Evolutionary conservation across 2,329 filamentous ascomycete species (phyloP).

Genomic region (Leptographium wingfieldii): DNA sequence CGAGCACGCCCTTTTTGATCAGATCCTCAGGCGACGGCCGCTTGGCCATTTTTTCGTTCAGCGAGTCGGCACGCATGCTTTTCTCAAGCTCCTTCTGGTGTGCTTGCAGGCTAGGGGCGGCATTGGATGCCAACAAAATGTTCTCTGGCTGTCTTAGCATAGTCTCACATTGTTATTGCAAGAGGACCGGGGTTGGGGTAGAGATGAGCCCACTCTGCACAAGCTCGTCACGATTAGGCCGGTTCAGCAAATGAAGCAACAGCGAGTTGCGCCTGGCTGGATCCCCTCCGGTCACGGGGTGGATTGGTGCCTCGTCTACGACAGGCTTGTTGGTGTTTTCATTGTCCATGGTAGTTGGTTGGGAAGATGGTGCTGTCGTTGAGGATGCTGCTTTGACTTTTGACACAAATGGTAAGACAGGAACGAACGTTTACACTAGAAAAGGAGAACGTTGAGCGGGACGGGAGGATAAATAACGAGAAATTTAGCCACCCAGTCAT

Average conservation of each 20-base stretch:
- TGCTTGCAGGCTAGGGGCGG: slow-evolving; percentile 66
- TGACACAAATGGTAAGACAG: neutral
- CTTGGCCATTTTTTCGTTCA: slow-evolving; percentile 76
- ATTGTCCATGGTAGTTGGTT: slow-evolving; percentile 19
- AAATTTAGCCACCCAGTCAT: neutral
- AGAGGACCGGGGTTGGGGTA: neutral
- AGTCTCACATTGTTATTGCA: neutral
- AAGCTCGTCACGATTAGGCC: slow-evolving; percentile 63
- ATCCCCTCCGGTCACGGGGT: slow-evolving; percentile 33
- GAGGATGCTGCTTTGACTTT: neutral
- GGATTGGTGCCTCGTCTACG: slow-evolving; percentile 47
- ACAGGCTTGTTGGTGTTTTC: slow-evolving; percentile 15
- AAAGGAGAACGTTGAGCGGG: neutral
- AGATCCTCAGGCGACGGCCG: slow-evolving; percentile 66
- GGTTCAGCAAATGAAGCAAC: slow-evolving; percentile 58
- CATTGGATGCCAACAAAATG: slow-evolving; percentile 68
- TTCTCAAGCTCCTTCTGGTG: slow-evolving; percentile 76
- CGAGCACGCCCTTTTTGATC: slow-evolving; percentile 67
- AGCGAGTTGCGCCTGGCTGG: slow-evolving; percentile 52
- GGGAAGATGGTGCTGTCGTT: neutral
- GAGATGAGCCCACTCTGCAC: slow-evolving; percentile 50
- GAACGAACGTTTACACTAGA: too few species aligned
- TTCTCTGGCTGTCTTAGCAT: slow-evolving; percentile 45
- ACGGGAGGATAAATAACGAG: neutral
- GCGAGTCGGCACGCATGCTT: slow-evolving; percentile 73